A percentile compares a stretch with the other conserved stretches of the same genome.
Evolutionary conservation across 169 alveolate species (phyloP).

Genomic region (Theileria luwenshuni): DNA sequence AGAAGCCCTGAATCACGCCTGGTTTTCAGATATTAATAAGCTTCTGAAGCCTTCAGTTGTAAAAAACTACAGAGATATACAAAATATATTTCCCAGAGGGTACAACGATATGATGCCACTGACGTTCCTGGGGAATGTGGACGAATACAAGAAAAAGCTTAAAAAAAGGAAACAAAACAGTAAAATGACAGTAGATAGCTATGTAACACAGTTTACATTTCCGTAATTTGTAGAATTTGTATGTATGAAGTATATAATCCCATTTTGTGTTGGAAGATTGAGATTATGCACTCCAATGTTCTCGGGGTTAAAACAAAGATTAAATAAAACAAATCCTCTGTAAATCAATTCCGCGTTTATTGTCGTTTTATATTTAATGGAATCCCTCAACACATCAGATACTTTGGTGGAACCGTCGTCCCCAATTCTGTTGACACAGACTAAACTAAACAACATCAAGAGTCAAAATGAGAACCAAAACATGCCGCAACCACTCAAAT

Average conservation of each 20-base stretch:
- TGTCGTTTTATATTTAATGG: background rate
- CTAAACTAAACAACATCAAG: constrained; percentile 2
- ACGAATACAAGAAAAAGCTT: constrained; percentile 40
- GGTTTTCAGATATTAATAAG: constrained; percentile 78
- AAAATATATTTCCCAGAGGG: constrained; percentile 42
- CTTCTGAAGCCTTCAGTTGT: constrained; percentile 56
- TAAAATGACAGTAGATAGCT: constrained; percentile 35
- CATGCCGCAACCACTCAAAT: constrained; percentile 27
- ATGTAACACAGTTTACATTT: constrained; percentile 41
- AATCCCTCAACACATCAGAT: background rate
- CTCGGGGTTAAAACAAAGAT: constrained; percentile 1
- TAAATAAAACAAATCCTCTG: background rate
- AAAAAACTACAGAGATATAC: constrained; percentile 22
- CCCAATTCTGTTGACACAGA: background rate
- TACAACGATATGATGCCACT: constrained; percentile 59
- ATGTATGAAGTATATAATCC: background rate
- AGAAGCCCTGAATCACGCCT: constrained; percentile 80
- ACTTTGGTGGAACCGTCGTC: background rate
- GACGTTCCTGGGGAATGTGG: constrained; percentile 48
- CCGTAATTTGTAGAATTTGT: constrained; percentile 17
- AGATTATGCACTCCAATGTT: constrained; percentile 8
- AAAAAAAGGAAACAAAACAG: constrained; percentile 24
- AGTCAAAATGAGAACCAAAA: background rate
- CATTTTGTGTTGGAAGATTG: background rate
- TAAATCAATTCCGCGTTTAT: background rate